phyloP scores from a whole-genome alignment of 306 rosid species.

The Pterocarpus santalinus region DNA sequence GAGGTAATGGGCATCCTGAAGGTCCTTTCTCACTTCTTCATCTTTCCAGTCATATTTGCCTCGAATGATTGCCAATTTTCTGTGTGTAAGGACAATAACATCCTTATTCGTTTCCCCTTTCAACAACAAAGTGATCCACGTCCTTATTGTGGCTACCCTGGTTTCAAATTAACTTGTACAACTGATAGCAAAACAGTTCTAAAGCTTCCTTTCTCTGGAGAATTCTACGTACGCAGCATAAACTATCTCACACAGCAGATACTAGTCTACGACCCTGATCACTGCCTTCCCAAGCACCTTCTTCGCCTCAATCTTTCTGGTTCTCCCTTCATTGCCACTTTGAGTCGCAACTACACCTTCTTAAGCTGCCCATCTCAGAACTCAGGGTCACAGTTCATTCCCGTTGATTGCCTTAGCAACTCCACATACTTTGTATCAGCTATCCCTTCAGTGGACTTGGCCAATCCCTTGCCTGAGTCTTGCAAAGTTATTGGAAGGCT shows the following conservation, averaged over 20 bases:
- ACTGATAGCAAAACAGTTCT: slow-evolving; percentile 49
- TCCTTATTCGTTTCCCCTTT: slow-evolving; percentile 77
- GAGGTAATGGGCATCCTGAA: slow-evolving; percentile 56
- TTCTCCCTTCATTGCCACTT: slow-evolving; percentile 63
- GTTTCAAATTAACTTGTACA: slow-evolving; percentile 68
- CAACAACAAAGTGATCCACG: slow-evolving; percentile 44
- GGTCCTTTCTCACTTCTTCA: slow-evolving; percentile 51
- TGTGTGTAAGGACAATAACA: slow-evolving; percentile 46
- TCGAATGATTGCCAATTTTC: slow-evolving; percentile 53
- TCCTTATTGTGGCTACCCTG: slow-evolving; percentile 73
- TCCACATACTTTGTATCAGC: slow-evolving; percentile 71
- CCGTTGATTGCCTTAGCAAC: slow-evolving; percentile 69
- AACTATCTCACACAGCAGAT: slow-evolving; percentile 64
- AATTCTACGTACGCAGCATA: slow-evolving; percentile 63
- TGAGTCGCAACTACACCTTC: slow-evolving; percentile 62
- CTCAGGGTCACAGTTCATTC: slow-evolving; percentile 50
- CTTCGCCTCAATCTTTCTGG: slow-evolving; percentile 61
- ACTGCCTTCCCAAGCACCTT: slow-evolving; percentile 71
- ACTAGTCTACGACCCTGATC: slow-evolving; percentile 63
- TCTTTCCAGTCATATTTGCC: slow-evolving; percentile 51
- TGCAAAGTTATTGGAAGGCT: slow-evolving; percentile 55
- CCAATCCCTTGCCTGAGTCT: slow-evolving; percentile 40
- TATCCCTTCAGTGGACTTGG: slow-evolving; percentile 54
- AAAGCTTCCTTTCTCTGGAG: slow-evolving; percentile 64
- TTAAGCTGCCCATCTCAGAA: slow-evolving; percentile 61